phyloP scores from a whole-genome alignment of 768 basidiomycete genomes.

The Serendipita sp. region DNA sequence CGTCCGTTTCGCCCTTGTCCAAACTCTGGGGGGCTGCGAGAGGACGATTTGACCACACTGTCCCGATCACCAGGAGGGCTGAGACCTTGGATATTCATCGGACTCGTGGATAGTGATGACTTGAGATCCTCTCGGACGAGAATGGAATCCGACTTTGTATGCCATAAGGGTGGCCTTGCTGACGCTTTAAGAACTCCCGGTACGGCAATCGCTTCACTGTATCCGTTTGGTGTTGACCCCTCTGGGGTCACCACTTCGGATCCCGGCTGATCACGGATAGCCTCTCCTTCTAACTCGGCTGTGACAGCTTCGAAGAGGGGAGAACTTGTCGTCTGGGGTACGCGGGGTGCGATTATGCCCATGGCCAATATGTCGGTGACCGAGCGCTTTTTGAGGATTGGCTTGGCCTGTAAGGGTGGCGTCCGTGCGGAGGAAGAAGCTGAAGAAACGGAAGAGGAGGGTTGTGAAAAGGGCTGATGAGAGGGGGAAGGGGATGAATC shows the following conservation, averaged over 20 bases:
- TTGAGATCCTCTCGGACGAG: slow-evolving; percentile 29
- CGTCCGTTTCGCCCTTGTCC: background rate
- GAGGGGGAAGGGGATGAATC: background rate
- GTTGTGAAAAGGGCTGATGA: background rate
- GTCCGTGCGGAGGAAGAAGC: background rate
- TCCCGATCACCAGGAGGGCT: background rate
- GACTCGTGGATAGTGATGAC: background rate
- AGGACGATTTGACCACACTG: background rate
- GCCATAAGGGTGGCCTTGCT: slow-evolving; percentile 28
- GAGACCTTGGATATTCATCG: background rate
- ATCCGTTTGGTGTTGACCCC: background rate
- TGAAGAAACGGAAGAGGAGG: background rate
- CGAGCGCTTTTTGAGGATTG: slow-evolving; percentile 92
- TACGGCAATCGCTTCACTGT: no score
- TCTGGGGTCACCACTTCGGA: background rate
- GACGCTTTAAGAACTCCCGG: background rate
- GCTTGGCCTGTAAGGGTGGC: slow-evolving; percentile 33
- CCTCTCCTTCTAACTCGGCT: slow-evolving; percentile 12
- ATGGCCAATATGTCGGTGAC: slow-evolving; percentile 63
- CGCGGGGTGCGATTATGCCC: background rate
- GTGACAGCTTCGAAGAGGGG: slow-evolving; percentile 3
- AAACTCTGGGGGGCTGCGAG: slow-evolving; percentile 22
- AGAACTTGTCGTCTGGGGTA: background rate
- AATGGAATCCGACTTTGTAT: slow-evolving; percentile 83
- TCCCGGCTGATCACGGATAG: background rate